A percentile compares a stretch with the other conserved stretches of the same genome.
These are phyloP conservation scores for Nyctanthes arbortristis DNA, from an alignment of 257 asterid genomes.

Conservation along the genomic window DNA sequence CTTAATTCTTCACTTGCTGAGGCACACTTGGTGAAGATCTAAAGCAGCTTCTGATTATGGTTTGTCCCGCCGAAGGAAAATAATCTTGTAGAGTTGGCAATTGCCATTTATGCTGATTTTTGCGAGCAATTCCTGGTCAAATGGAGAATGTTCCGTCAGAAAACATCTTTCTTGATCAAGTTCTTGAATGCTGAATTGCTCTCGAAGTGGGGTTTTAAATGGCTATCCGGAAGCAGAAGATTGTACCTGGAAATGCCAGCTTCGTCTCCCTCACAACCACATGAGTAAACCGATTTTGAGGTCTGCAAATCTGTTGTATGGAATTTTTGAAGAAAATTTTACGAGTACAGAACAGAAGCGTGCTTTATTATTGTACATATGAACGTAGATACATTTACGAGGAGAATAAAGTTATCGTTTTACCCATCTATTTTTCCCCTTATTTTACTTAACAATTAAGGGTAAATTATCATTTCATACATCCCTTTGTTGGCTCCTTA, in stretches of 20 bases:
- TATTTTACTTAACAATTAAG: no score
- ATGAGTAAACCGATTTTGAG: neutral
- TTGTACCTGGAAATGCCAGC: neutral
- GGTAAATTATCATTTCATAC: no score
- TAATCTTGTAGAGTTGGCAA: constrained; percentile 11
- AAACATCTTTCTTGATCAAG: neutral
- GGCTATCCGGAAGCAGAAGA: neutral
- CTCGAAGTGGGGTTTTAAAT: neutral
- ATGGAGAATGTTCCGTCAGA: neutral
- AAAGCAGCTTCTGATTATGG: constrained; percentile 10
- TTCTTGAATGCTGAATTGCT: neutral
- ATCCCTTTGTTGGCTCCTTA: no score
- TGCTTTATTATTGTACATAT: no score
- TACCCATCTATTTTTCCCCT: no score
- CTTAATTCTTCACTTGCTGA: constrained; percentile 72
- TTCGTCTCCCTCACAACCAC: neutral
- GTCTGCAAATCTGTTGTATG: no score
- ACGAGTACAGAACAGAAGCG: no score
- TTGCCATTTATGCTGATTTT: neutral
- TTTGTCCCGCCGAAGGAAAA: constrained; percentile 13
- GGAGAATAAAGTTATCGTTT: no score
- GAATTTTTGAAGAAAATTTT: no score
- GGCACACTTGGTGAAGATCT: constrained; percentile 54
- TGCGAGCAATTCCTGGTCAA: neutral
- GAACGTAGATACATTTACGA: no score